Evolutionary conservation across 2,329 filamentous ascomycete species (phyloP).

Genomic region (Phaeosphaeria sp.): DNA sequence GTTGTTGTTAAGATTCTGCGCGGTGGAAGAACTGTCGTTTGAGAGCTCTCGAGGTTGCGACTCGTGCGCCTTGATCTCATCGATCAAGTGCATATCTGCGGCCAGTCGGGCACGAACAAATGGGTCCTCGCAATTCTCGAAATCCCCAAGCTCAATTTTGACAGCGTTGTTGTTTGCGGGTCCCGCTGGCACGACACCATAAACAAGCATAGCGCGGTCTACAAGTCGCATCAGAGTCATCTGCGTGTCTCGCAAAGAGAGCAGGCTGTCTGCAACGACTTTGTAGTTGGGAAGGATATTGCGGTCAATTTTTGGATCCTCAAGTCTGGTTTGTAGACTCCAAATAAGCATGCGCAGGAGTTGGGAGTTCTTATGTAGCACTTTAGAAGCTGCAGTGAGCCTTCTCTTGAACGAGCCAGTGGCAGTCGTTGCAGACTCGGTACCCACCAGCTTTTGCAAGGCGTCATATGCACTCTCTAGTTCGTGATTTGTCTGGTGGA

Average conservation of each 20-base stretch:
- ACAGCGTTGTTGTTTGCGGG: slow-evolving; percentile 9
- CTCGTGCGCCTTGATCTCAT: slow-evolving; percentile 37
- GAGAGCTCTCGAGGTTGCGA: slow-evolving; percentile 36
- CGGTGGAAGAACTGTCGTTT: slow-evolving; percentile 33
- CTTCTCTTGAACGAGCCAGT: slow-evolving; percentile 27
- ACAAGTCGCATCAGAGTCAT: slow-evolving; percentile 33
- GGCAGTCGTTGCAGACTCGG: slow-evolving; percentile 6
- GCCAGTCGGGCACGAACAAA: slow-evolving; percentile 16
- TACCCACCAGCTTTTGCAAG: slow-evolving; percentile 16
- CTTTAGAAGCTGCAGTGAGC: slow-evolving; percentile 27
- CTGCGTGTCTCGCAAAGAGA: slow-evolving; percentile 39
- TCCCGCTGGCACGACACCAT: slow-evolving; percentile 22
- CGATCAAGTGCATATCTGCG: slow-evolving; percentile 28
- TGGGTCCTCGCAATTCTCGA: slow-evolving; percentile 3
- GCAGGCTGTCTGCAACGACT: slow-evolving; percentile 30
- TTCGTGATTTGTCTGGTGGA: slow-evolving; percentile 26
- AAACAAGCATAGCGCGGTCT: slow-evolving; percentile 28
- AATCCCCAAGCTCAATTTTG: neutral
- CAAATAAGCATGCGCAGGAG: slow-evolving; percentile 37
- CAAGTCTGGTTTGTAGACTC: slow-evolving; percentile 36
- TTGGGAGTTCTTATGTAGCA: slow-evolving; percentile 35
- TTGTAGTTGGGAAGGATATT: slow-evolving; percentile 21
- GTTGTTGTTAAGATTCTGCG: slow-evolving; percentile 16
- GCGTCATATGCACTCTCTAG: slow-evolving; percentile 21
- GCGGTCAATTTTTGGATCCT: slow-evolving; percentile 21